A percentile compares a stretch with the other conserved stretches of the same genome.
Conservation (phyloP, 768 basidiomycete genomes). For the Boletus pseudopeckii region DNA sequence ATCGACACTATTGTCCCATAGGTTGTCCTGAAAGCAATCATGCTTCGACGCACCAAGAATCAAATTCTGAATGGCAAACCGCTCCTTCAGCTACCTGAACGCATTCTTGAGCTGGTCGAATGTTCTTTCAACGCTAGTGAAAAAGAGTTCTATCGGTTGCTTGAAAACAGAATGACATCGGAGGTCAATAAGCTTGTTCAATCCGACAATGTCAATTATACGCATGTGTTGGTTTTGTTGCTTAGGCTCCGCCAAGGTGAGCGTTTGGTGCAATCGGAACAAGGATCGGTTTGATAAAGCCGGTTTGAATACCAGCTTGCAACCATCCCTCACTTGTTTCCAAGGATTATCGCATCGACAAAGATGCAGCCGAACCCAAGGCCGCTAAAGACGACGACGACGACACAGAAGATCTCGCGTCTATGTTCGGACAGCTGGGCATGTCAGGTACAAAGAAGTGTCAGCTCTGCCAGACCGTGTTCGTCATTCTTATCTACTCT, state of each 20-base stretch:
- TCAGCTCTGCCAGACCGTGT: conserved; percentile 73
- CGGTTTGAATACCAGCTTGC: conserved; percentile 55
- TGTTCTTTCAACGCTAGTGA: conserved; percentile 80
- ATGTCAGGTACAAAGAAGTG: conserved; percentile 63
- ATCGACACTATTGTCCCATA: conserved; percentile 22
- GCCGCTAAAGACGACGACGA: conserved; percentile 48
- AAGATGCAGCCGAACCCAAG: conserved; percentile 72
- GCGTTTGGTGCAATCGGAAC: conserved; percentile 8
- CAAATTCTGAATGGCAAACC: conserved; percentile 73
- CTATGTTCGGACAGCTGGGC: conserved; percentile 66
- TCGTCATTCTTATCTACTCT: conserved; percentile 26
- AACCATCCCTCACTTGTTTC: conserved; percentile 84
- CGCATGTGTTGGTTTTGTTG: conserved; percentile 64
- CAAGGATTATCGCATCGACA: conserved; percentile 69
- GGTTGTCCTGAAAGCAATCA: conserved; percentile 79
- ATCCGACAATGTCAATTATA: conserved; percentile 56
- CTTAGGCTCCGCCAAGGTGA: conserved; percentile 87
- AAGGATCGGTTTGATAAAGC: not conserved
- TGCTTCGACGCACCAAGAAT: conserved; percentile 86
- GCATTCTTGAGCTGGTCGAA: conserved; percentile 65
- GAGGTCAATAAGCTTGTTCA: conserved; percentile 66
- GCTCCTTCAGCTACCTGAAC: conserved; percentile 75
- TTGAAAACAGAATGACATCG: conserved; percentile 64
- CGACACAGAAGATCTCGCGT: conserved; percentile 72
- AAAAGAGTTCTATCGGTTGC: conserved; percentile 69